A percentile compares a stretch with the other conserved stretches of the same genome.
These are phyloP conservation scores for Polysphondylium violaceum DNA, from an alignment of 78 protist genomes.

Conservation along the genomic window DNA sequence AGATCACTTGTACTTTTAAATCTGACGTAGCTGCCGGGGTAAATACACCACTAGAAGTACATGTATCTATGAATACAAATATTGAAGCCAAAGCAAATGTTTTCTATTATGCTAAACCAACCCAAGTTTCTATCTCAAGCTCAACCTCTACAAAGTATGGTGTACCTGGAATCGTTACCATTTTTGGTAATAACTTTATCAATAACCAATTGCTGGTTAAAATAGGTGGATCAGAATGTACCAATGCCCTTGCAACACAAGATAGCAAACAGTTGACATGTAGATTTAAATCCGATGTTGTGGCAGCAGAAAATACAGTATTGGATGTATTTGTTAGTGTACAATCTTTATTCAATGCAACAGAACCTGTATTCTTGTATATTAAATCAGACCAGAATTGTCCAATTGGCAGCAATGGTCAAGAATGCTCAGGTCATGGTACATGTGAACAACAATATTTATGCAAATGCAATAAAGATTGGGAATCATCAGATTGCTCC, in stretches of 20 bases:
- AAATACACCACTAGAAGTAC: background rate
- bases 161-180: slow-evolving; percentile 5
- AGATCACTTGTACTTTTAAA: background rate
- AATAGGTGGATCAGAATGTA: background rate
- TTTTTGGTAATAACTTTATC: background rate
- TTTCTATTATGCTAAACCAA: background rate
- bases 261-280: background rate
- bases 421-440: slow-evolving; percentile 20
- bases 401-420: background rate
- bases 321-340: background rate
- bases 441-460: background rate
- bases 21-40: background rate
- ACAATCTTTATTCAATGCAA: background rate
- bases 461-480: slow-evolving; percentile 4
- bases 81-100: background rate
- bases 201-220: background rate
- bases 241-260: background rate
- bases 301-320: background rate
- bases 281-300: background rate
- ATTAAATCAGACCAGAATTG: background rate
- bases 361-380: background rate
- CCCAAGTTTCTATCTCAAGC: background rate
- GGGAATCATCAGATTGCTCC: slow-evolving; percentile 4
- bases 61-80: background rate
- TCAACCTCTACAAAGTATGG: background rate